Base-by-base conservation (phyloP, 2,329 filamentous ascomycete species). In the Diaporthe longicolla region DNA sequence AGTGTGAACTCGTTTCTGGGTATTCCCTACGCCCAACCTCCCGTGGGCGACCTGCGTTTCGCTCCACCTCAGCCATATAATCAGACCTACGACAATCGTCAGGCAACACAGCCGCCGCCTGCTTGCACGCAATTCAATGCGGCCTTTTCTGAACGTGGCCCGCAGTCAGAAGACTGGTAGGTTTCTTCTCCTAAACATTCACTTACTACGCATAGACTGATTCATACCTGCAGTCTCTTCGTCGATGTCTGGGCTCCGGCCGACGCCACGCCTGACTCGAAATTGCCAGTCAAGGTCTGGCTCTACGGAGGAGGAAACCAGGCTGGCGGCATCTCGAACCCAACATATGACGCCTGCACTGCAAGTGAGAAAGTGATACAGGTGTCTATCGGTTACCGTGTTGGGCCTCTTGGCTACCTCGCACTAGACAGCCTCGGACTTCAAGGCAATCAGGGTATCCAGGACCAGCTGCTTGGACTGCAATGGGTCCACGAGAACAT, bases 401-500 rank as follows among this genome's bases (percentile, higher is more conserved):
- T 88, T 2, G 87, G 86, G 0, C 83, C 84, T 0, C 81, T 88
- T 24, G 87, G 87, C 0, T 89, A 87, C 75, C 80, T 89, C 9
- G 82, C 85, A 0, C 66, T 78, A 24, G 52, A 75, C 7, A 84
- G 84, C 43, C 81, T 85, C 15, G 81, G 83, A 26, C 80, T 88
- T 19, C 83, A 82, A 52, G 81, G 87, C n/a, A 89, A 90, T 74
- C 85, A 84, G 17, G 88, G 86, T 1, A 77, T 88, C 5, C 82
- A 87, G 29, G 87, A 89, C 71, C 87, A 88, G 77, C 81, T 86
- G 17, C 84, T 87, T 10, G 85, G 82, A 3, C 77, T 89, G 4
- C 79, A 84, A 55, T 89, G 87, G 87, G 84, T 89, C 0, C 84
- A 87, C 68, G 80, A 84, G 24, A 83, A 89, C 54, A 87, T 89